phyloP scores from a whole-genome alignment of 495 filamentous ascomycete species.

The Aspergillus olivimuriae region DNA sequence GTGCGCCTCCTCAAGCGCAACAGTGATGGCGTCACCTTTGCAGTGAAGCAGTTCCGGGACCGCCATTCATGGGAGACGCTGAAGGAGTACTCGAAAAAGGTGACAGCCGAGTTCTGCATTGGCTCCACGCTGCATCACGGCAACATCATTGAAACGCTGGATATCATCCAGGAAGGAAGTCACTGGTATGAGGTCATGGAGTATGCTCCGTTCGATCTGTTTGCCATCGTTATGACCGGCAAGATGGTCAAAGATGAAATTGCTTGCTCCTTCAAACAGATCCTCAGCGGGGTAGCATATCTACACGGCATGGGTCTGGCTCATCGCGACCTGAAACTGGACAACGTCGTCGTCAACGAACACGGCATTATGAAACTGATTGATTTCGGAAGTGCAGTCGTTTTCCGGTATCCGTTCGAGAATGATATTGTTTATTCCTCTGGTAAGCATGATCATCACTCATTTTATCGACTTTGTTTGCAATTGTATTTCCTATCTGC shows the following conservation, averaged over 20 bases:
- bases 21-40: slow-evolving; percentile 86
- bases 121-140: slow-evolving; percentile 95
- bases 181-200: slow-evolving; percentile 99
- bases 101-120: slow-evolving; percentile 99
- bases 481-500: too few relatives aligned
- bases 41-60: slow-evolving; percentile 93
- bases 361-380: slow-evolving; percentile 99
- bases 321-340: slow-evolving; percentile 92
- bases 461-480: too few relatives aligned
- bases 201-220: slow-evolving; percentile 94
- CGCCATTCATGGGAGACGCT: slow-evolving; percentile 90
- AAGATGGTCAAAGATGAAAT: slow-evolving; percentile 95
- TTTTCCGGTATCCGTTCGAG: slow-evolving; percentile 97
- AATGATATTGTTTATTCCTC: slow-evolving; percentile 78
- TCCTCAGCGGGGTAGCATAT: slow-evolving; percentile 94
- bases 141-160: slow-evolving; percentile 96
- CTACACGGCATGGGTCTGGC: slow-evolving; percentile 93
- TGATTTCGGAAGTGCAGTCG: slow-evolving; percentile 95
- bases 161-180: slow-evolving; percentile 91
- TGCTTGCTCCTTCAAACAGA: slow-evolving; percentile 86
- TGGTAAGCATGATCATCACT: too few relatives aligned
- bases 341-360: slow-evolving; percentile 97
- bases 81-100: slow-evolving; percentile 95
- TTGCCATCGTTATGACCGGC: slow-evolving; percentile 98
- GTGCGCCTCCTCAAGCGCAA: slow-evolving; percentile 90